These are phyloP conservation scores for Tolypocladium nubicola DNA, from an alignment of 2,329 filamentous ascomycete genomes.

Conservation along the genomic window DNA sequence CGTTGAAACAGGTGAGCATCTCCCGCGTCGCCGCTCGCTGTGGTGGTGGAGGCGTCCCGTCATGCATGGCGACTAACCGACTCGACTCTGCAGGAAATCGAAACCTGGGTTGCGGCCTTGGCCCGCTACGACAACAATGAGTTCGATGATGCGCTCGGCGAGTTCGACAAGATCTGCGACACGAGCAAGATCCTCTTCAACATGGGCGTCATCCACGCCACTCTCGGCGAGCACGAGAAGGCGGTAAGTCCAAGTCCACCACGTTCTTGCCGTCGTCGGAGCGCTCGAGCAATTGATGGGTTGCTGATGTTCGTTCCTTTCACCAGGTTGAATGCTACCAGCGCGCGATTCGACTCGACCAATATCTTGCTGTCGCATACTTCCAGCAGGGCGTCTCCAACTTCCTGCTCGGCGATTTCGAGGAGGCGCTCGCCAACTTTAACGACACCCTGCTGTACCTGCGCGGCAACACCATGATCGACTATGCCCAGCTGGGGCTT, in stretches of 20 bases:
- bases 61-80: not conserved
- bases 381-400: slow-evolving; percentile 98
- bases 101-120: slow-evolving; percentile 92
- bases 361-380: slow-evolving; percentile 94
- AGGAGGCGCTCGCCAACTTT: slow-evolving; percentile 95
- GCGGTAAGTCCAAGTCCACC: slow-evolving; percentile 59
- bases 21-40: not conserved
- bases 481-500: slow-evolving; percentile 91
- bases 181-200: slow-evolving; percentile 99
- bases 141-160: slow-evolving; percentile 76
- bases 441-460: slow-evolving; percentile 95
- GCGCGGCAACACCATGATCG: slow-evolving; percentile 91
- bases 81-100: slow-evolving; percentile 65
- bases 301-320: slow-evolving; percentile 2
- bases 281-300: not conserved
- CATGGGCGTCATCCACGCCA: slow-evolving; percentile 94
- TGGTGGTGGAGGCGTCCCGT: not conserved
- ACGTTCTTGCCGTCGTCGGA: not conserved
- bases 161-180: slow-evolving; percentile 81
- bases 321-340: slow-evolving; percentile 86
- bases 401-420: slow-evolving; percentile 92
- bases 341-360: slow-evolving; percentile 78
- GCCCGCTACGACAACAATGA: slow-evolving; percentile 93
- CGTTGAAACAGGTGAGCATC: slow-evolving; percentile 47
- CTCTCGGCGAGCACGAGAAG: slow-evolving; percentile 88